Evolutionary conservation across 345 rosid genomes (phyloP).

Genomic region (Ceriops tagal): DNA sequence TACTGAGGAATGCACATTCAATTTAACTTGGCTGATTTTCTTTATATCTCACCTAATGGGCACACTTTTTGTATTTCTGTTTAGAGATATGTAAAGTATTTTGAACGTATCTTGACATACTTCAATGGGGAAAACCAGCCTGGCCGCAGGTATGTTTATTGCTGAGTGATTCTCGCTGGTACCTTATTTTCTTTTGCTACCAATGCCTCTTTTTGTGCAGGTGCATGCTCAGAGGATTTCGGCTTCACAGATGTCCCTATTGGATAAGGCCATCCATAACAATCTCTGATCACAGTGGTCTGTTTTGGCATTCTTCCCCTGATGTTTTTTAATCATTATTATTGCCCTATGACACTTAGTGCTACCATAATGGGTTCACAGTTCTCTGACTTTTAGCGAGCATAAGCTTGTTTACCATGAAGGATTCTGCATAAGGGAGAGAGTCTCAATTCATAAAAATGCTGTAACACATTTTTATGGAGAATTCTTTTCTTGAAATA

Average conservation of each 20-base stretch:
- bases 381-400: neutral
- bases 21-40: neutral
- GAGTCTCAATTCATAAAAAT: neutral
- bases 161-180: slow-evolving; percentile 11
- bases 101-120: slow-evolving; percentile 64
- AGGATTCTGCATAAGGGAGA: neutral
- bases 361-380: neutral
- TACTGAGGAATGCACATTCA: slow-evolving; percentile 1
- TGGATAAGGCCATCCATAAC: slow-evolving; percentile 85
- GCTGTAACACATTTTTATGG: neutral
- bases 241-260: slow-evolving; percentile 83
- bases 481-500: neutral
- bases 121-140: slow-evolving; percentile 80
- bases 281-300: slow-evolving; percentile 73
- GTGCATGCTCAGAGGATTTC: slow-evolving; percentile 87
- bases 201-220: slow-evolving; percentile 31
- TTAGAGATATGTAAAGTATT: slow-evolving; percentile 83
- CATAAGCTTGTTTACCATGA: neutral
- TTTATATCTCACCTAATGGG: neutral
- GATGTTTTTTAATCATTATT: neutral
- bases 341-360: neutral
- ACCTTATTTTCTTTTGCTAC: slow-evolving; percentile 7
- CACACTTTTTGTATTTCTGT: slow-evolving; percentile 9
- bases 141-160: slow-evolving; percentile 57
- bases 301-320: slow-evolving; percentile 13